Conservation (phyloP, 148 eudicot genomes). For the Persicaria maculosa region DNA sequence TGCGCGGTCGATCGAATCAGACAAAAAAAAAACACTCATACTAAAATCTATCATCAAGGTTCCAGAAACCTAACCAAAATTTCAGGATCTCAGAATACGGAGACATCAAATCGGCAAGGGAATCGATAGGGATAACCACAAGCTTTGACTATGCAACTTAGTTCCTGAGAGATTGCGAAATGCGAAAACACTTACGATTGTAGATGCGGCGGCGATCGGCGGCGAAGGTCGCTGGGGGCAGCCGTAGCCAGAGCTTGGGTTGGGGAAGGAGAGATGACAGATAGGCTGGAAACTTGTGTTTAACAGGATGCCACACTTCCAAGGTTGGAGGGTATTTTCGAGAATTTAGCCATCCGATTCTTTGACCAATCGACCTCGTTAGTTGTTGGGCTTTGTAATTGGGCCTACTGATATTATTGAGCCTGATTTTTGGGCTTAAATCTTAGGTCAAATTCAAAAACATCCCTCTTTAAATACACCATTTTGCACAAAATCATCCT, state of each 20-base stretch:
- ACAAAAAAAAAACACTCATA: neutral
- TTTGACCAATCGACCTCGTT: neutral
- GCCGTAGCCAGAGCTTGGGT: conserved; percentile 9
- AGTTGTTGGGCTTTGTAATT: neutral
- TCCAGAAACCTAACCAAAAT: neutral
- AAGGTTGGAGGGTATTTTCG: neutral
- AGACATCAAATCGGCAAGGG: neutral
- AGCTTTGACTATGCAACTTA: neutral
- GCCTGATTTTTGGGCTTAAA: neutral
- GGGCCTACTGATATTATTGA: neutral
- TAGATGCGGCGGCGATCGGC: conserved; percentile 5
- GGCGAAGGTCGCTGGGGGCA: neutral
- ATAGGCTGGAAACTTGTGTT: conserved; percentile 7
- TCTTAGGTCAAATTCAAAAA: too few species aligned
- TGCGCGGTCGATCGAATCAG: neutral
- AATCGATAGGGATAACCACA: neutral
- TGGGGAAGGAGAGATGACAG: neutral
- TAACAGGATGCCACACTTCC: neutral
- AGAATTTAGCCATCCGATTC: neutral
- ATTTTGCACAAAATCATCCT: too few species aligned
- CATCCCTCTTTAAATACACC: too few species aligned
- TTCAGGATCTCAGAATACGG: neutral
- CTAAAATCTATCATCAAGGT: neutral
- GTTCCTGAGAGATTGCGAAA: neutral
- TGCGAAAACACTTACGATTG: conserved; percentile 3